phyloP scores from a whole-genome alignment of 371 early-diverging fungal species.

The Actinomortierella wolfii region DNA sequence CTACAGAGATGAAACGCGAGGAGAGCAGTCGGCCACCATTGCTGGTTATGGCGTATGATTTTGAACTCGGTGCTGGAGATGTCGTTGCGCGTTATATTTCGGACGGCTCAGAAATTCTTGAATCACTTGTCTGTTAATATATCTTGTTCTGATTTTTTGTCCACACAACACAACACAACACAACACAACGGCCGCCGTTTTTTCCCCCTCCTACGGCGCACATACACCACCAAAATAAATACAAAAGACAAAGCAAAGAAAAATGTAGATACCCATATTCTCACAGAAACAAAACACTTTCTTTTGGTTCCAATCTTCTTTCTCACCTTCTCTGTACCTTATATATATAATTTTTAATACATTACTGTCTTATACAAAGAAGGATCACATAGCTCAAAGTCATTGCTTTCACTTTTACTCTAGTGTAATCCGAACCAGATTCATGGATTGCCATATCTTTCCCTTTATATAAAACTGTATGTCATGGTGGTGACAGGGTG shows the following conservation, averaged over 20 bases:
- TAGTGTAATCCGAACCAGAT: too few relatives aligned
- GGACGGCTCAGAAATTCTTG: conserved; percentile 36
- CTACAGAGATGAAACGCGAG: background rate
- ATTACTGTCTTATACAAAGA: too few relatives aligned
- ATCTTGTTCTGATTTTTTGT: background rate
- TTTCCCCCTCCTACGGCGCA: background rate
- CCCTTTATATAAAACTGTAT: too few relatives aligned
- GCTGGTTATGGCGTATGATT: conserved; percentile 57
- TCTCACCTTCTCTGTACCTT: too few relatives aligned
- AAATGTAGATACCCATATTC: background rate
- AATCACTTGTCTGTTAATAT: conserved; percentile 18
- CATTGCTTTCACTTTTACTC: too few relatives aligned
- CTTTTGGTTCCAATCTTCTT: too few relatives aligned
- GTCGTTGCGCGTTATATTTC: conserved; percentile 15
- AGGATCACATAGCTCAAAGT: too few relatives aligned
- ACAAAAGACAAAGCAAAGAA: background rate
- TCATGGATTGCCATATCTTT: too few relatives aligned
- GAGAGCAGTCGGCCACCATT: conserved; percentile 28
- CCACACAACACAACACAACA: background rate
- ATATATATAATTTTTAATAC: too few relatives aligned
- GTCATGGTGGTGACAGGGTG: too few relatives aligned
- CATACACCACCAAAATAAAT: background rate
- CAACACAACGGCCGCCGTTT: background rate
- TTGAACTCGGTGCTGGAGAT: conserved; percentile 55
- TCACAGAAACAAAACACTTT: conserved; percentile 2